Conservation (phyloP, 1,284 basidiomycete species). For the Tylopilus sp. region DNA sequence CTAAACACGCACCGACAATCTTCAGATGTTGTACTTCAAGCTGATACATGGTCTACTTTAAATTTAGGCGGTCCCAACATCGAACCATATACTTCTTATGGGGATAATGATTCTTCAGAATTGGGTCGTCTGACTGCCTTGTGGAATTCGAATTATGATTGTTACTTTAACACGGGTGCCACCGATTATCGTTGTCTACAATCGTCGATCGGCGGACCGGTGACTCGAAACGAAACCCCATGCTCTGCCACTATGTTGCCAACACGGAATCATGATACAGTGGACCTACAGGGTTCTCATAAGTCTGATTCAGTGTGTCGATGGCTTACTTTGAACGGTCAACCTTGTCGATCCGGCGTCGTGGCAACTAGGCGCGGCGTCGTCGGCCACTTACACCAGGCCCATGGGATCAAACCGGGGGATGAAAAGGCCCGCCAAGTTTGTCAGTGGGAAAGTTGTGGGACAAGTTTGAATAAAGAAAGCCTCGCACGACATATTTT, state of each 20-base stretch:
- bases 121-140: neutral
- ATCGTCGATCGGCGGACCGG: neutral
- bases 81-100: neutral
- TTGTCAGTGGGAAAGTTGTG: constrained; percentile 31
- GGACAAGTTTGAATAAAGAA: constrained; percentile 32
- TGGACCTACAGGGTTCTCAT: neutral
- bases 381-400: constrained; percentile 23
- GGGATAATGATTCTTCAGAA: neutral
- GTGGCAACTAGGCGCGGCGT: constrained; percentile 27
- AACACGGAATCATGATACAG: neutral
- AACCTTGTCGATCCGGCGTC: constrained; percentile 12
- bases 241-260: neutral
- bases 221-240: neutral
- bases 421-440: constrained; percentile 30
- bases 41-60: no score
- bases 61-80: neutral
- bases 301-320: constrained; percentile 8
- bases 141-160: neutral
- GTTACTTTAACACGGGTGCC: neutral
- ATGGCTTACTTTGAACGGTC: constrained; percentile 19
- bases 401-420: constrained; percentile 24
- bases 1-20: neutral
- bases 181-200: neutral
- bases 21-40: no score
- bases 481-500: constrained; percentile 36